Evolutionary conservation across 495 filamentous ascomycete species (phyloP).

Genomic region (Ramalina peruviana): DNA sequence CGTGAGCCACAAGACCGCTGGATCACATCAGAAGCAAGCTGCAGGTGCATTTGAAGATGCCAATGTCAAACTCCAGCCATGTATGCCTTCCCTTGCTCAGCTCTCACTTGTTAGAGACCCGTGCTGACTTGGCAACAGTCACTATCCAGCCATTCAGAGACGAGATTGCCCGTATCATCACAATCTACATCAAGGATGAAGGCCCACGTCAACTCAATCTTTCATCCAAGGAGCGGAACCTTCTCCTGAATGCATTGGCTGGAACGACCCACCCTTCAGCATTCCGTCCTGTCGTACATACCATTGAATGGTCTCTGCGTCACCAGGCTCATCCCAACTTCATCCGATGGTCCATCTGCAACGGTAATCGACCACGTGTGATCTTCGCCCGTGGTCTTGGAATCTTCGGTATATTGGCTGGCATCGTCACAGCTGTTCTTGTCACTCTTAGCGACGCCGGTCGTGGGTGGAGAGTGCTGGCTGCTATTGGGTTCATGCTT

Average conservation of each 20-base stretch:
- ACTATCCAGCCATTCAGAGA: slow-evolving; percentile 63
- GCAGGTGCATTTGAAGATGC: slow-evolving; percentile 32
- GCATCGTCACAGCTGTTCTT: slow-evolving; percentile 37
- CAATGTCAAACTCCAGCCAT: slow-evolving; percentile 40
- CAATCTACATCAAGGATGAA: slow-evolving; percentile 49
- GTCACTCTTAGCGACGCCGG: slow-evolving; percentile 44
- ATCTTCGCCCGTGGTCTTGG: slow-evolving; percentile 53
- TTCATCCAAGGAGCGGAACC: slow-evolving; percentile 47
- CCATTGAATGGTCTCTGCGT: slow-evolving; percentile 51
- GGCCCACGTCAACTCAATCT: slow-evolving; percentile 59
- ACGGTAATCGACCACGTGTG: slow-evolving; percentile 58
- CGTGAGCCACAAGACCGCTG: slow-evolving; percentile 3
- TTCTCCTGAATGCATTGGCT: slow-evolving; percentile 47
- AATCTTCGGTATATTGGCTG: slow-evolving; percentile 32
- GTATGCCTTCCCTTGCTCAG: slow-evolving; percentile 22
- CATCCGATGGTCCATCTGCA: slow-evolving; percentile 66
- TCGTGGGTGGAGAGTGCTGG: slow-evolving; percentile 47
- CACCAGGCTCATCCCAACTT: slow-evolving; percentile 68
- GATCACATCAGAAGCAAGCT: slow-evolving; percentile 20
- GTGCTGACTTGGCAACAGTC: slow-evolving; percentile 32
- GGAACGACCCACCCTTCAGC: slow-evolving; percentile 65
- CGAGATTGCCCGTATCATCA: slow-evolving; percentile 54
- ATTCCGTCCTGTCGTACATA: slow-evolving; percentile 35
- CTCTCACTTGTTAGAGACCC: neutral
- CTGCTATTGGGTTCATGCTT: slow-evolving; percentile 45